Evolutionary conservation across 495 filamentous ascomycete species (phyloP).

Genomic region (Penicillium roqueforti): DNA sequence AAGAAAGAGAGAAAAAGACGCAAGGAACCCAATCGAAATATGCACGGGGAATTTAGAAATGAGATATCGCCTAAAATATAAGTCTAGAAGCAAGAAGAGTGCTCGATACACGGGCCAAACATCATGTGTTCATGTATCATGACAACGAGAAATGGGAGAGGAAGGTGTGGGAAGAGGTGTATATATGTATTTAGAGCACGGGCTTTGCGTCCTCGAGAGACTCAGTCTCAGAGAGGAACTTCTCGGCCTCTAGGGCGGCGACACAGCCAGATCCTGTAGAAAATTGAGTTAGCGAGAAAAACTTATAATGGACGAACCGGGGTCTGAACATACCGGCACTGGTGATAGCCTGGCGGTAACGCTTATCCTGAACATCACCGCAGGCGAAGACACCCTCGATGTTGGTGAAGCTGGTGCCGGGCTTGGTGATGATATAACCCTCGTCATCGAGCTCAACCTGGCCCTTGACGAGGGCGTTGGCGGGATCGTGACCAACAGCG

Average conservation of each 20-base stretch:
- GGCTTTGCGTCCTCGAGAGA: conserved; percentile 39
- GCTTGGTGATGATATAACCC: conserved; percentile 82
- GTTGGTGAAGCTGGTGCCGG: conserved; percentile 84
- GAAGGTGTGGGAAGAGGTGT: not conserved
- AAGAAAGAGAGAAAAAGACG: conserved; percentile 18
- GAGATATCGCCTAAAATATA: conserved; percentile 12
- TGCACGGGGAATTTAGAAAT: conserved; percentile 20
- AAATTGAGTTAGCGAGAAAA: conserved; percentile 6
- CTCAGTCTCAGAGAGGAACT: conserved; percentile 76
- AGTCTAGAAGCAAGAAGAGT: conserved; percentile 17
- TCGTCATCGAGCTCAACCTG: conserved; percentile 84
- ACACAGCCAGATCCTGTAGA: conserved; percentile 83
- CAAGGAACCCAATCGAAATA: conserved; percentile 13
- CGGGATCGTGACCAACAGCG: conserved; percentile 94
- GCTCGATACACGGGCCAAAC: not conserved
- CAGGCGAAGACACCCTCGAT: conserved; percentile 92
- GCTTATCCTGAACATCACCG: conserved; percentile 97
- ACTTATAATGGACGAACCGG: not conserved
- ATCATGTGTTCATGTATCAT: conserved; percentile 13
- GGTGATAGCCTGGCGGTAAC: conserved; percentile 95
- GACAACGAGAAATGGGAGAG: conserved; percentile 2
- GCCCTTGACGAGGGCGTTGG: conserved; percentile 79
- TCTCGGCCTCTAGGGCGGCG: conserved; percentile 92
- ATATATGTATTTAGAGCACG: conserved; percentile 47
- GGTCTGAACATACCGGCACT: conserved; percentile 72